These are phyloP conservation scores for Ceratobasidium papillatum DNA, from an alignment of 1,284 basidiomycete species.

Conservation along the genomic window DNA sequence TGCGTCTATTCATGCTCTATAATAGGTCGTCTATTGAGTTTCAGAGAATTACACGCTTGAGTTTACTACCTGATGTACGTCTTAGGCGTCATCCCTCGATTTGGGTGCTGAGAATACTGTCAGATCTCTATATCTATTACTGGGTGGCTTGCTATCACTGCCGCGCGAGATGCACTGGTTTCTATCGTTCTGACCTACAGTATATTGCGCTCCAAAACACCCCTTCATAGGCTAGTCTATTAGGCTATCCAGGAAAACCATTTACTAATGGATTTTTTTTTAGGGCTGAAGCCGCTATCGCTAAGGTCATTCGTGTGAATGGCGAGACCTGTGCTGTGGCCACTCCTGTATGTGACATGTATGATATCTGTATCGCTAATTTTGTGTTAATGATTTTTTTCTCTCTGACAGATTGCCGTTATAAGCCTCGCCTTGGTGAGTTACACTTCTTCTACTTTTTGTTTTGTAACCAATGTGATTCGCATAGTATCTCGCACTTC, in stretches of 20 bases:
- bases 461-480: background rate
- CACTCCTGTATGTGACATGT: conserved; percentile 20
- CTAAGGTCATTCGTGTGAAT: conserved; percentile 44
- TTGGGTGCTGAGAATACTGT: background rate
- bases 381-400: background rate
- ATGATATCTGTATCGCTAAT: background rate
- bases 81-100: background rate
- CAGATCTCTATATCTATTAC: conserved; percentile 39
- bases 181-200: conserved; percentile 39
- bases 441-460: background rate
- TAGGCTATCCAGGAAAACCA: background rate
- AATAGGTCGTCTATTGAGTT: conserved; percentile 35
- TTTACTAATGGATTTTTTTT: background rate
- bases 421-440: conserved; percentile 43
- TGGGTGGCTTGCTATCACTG: conserved; percentile 39
- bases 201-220: conserved; percentile 38
- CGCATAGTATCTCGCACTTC: conserved; percentile 42
- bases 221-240: conserved; percentile 42
- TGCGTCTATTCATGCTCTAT: background rate
- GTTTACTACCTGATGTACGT: conserved; percentile 6
- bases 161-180: conserved; percentile 40
- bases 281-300: conserved; percentile 43
- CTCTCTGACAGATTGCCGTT: conserved; percentile 41
- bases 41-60: conserved; percentile 28
- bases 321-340: conserved; percentile 43